A percentile compares a stretch with the other conserved stretches of the same genome.
Conservation (phyloP, 2,329 filamentous ascomycete genomes). For the Rutstroemia sp. region DNA sequence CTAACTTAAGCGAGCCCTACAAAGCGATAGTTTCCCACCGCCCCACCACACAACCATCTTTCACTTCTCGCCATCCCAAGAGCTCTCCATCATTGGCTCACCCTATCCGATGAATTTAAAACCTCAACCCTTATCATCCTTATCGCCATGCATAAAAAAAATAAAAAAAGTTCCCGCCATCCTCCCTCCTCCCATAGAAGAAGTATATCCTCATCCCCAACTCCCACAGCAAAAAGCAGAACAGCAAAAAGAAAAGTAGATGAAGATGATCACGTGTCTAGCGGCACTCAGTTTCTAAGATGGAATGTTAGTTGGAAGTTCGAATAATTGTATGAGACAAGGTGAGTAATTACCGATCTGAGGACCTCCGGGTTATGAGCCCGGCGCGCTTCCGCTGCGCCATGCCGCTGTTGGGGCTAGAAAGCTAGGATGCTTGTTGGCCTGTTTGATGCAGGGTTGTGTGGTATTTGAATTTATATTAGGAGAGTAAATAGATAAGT, state of each 20-base stretch:
- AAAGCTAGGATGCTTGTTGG: no score
- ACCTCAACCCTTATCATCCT: no score
- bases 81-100: not conserved
- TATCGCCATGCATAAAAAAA: not conserved
- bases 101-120: not conserved
- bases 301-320: no score
- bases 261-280: slow-evolving; percentile 9
- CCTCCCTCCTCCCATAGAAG: not conserved
- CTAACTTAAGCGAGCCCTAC: slow-evolving; percentile 1
- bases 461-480: not conserved
- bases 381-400: slow-evolving; percentile 30
- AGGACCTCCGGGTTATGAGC: slow-evolving; percentile 33
- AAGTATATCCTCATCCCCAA: not conserved
- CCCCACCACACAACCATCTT: not conserved
- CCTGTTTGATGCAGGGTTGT: not conserved
- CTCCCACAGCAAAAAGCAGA: no score
- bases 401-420: not conserved
- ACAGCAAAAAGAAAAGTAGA: no score
- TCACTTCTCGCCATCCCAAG: not conserved
- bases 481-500: fast-evolving
- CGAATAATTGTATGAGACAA: no score
- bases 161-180: not conserved
- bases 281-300: slow-evolving; percentile 28
- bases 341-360: slow-evolving; percentile 19
- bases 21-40: not conserved